A percentile compares a stretch with the other conserved stretches of the same genome.
phyloP scores from a whole-genome alignment of 2,329 filamentous ascomycete genomes.

The Fusarium odoratissimum region DNA sequence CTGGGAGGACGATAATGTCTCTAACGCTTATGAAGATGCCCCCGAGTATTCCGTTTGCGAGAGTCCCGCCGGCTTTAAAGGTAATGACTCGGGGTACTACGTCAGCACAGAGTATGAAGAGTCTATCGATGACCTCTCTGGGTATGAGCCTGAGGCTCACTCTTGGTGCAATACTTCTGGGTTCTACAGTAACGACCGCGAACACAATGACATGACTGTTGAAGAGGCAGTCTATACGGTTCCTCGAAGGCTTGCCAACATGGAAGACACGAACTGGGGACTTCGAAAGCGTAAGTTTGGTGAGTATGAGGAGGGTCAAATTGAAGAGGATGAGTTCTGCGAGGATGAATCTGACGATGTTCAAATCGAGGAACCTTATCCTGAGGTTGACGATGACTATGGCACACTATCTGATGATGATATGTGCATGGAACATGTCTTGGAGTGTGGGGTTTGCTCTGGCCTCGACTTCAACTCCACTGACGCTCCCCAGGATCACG shows the following conservation, averaged over 20 bases:
- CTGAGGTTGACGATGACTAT: not conserved
- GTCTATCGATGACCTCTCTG: not conserved
- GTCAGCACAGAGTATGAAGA: not conserved
- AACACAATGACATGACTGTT: not conserved
- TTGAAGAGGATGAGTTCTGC: not conserved
- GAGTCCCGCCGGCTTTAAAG: not conserved
- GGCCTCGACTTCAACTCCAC: not conserved
- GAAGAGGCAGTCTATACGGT: not conserved
- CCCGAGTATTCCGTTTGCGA: not conserved
- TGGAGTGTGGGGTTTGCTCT: not conserved
- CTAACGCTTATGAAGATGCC: not conserved
- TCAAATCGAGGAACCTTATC: not conserved
- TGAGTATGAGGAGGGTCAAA: not conserved
- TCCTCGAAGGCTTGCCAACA: not conserved
- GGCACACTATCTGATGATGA: not conserved
- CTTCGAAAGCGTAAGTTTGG: not conserved
- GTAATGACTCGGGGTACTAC: too few relatives aligned
- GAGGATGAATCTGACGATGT: not conserved
- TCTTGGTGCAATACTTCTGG: too few relatives aligned
- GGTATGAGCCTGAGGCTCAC: not conserved
- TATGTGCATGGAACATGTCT: not conserved
- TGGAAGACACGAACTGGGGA: not conserved
- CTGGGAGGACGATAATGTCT: not conserved
- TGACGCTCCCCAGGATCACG: not conserved
- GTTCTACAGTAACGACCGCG: too few relatives aligned